These are phyloP conservation scores for Sanguinoderma infundibulare DNA, from an alignment of 1,284 basidiomycete genomes.

Conservation along the genomic window DNA sequence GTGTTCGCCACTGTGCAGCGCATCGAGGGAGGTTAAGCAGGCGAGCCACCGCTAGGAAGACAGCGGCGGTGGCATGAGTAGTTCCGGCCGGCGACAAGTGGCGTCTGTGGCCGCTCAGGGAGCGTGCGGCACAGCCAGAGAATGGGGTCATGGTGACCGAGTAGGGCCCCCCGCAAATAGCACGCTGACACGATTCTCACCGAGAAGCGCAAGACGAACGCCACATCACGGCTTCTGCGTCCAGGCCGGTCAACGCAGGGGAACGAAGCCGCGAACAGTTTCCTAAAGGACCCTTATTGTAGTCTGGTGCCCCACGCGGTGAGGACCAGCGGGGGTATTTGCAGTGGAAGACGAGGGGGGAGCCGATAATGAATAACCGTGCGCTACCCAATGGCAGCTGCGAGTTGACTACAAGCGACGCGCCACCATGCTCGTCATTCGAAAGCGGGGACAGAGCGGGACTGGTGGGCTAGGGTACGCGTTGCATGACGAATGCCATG, in stretches of 20 bases:
- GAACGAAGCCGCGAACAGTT: not conserved
- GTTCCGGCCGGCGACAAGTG: not conserved
- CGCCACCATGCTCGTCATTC: not conserved
- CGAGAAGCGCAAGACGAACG: not conserved
- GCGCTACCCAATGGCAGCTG: not conserved
- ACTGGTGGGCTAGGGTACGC: not conserved
- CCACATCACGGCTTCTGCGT: slow-evolving; percentile 8
- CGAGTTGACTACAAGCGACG: not conserved
- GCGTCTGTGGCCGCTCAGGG: not conserved
- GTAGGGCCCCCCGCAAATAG: slow-evolving; percentile 2
- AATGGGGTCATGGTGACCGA: not conserved
- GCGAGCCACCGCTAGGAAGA: not conserved
- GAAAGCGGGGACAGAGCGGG: not conserved
- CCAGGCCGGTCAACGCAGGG: slow-evolving; percentile 4
- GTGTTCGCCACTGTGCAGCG: not conserved
- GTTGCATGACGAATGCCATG: not conserved
- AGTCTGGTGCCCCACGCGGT: not conserved
- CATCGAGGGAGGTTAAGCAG: not conserved
- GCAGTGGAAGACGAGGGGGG: not conserved
- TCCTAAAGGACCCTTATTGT: not conserved
- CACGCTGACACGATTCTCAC: slow-evolving; percentile 4
- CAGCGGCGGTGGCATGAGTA: not conserved
- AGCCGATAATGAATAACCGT: not conserved
- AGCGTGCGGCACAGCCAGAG: not conserved
- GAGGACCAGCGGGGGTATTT: not conserved